These are phyloP conservation scores for Stemphylium beticola DNA, from an alignment of 2,329 filamentous ascomycete species.

Conservation along the genomic window DNA sequence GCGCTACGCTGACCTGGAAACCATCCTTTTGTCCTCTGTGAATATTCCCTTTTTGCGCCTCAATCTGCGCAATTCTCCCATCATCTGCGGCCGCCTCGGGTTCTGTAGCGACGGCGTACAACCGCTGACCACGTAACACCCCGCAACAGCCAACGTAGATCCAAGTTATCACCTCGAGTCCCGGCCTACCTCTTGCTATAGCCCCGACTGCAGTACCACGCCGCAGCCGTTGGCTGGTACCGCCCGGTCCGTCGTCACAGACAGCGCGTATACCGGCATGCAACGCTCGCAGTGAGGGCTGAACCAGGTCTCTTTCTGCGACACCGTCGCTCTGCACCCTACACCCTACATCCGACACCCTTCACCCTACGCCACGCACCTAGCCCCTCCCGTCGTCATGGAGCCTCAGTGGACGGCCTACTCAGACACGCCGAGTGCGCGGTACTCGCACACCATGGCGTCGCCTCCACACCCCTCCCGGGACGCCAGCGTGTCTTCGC, in stretches of 20 bases:
- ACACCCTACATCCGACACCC: conserved; percentile 5
- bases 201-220: neutral
- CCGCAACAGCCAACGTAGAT: conserved; percentile 18
- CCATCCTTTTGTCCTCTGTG: conserved; percentile 11
- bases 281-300: conserved; percentile 36
- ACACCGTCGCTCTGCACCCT: conserved; percentile 24
- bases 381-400: conserved; percentile 34
- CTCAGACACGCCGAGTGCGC: conserved; percentile 41
- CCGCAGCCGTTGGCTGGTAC: neutral
- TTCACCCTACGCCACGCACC: conserved; percentile 13
- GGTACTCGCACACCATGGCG: conserved; percentile 47
- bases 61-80: neutral
- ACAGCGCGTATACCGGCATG: conserved; percentile 43
- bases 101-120: conserved; percentile 1
- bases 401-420: conserved; percentile 50
- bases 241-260: neutral
- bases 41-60: conserved; percentile 1
- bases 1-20: conserved; percentile 11
- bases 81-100: neutral
- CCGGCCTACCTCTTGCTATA: neutral
- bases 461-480: conserved; percentile 43
- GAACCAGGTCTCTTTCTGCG: conserved; percentile 46
- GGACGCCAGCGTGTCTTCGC: conserved; percentile 39
- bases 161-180: conserved; percentile 12
- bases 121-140: conserved; percentile 16